These are phyloP conservation scores for Xanthoconium purpureum DNA, from an alignment of 768 basidiomycete species.

Conservation along the genomic window DNA sequence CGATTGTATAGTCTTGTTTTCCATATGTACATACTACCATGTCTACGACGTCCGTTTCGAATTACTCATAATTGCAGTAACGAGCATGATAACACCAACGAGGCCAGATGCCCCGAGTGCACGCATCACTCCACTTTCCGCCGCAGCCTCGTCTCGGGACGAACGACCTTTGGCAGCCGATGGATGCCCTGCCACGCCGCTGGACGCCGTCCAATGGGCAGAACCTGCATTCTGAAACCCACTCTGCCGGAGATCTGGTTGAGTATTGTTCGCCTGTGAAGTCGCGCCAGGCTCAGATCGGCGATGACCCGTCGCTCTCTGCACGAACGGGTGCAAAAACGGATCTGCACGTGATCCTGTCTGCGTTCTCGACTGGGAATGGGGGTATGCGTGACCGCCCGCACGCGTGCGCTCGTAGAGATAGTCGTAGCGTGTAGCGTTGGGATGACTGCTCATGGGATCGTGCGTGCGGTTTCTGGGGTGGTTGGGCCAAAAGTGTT, in stretches of 20 bases:
- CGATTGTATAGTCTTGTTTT: not conserved
- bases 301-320: constrained; percentile 26
- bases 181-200: not conserved
- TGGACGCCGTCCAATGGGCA: constrained; percentile 3
- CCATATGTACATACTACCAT: not conserved
- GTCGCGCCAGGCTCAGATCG: not conserved
- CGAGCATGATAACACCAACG: constrained; percentile 26
- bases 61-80: constrained; percentile 16
- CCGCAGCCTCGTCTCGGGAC: constrained; percentile 22
- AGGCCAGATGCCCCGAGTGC: constrained; percentile 29
- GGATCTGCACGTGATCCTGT: constrained; percentile 16
- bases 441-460: constrained; percentile 4
- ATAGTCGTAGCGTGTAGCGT: constrained; percentile 9
- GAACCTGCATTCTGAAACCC: constrained; percentile 5
- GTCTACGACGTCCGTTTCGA: constrained; percentile 17
- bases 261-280: not conserved
- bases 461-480: constrained; percentile 21
- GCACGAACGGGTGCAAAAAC: constrained; percentile 25
- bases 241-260: not conserved
- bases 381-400: not conserved
- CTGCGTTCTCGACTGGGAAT: constrained; percentile 2
- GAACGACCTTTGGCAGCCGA: constrained; percentile 7
- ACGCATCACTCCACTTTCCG: constrained; percentile 25
- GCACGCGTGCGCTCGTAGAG: constrained; percentile 7
- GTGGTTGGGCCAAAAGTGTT: constrained; percentile 27